Evolutionary conservation across 208 protist genomes (phyloP), one percentile per base, ranked within the genome.

Genomic region (Trypanosoma rangeli): DNA sequence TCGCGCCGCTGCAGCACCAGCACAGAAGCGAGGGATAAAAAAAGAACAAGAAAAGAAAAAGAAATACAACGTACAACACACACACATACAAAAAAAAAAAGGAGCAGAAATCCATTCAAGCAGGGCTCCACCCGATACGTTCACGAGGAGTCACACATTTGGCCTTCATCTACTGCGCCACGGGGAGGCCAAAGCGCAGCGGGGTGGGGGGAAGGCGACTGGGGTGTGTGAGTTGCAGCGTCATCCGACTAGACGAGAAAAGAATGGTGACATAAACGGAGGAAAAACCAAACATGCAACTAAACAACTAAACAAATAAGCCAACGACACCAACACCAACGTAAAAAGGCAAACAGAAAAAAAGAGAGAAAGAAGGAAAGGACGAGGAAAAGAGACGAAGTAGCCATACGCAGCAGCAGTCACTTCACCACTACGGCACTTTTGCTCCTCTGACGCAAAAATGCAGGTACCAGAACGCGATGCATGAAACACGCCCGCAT

Each of bases 401-500:
- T n/a, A 52, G 39, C 35, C n/a, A 48, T 10, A 46, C 58, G 20
- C 29, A 44, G 42, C 26, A 12, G 42, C 7, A 49, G n/a, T 33
- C 7, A 46, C 33, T 72, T 55, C n/a, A 15, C 28, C 12, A 15
- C 46, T 24, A 16, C n/a, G 42, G 8, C 50, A n/a, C 42, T 28
- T 46, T 46, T 48, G 10, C 48, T 20, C 49, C 22, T 61, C 28
- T 72, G 18, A 42, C 77, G 77, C 35, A 82, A 12, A 56, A 58
- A 63, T 3, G 2, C 35, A 48, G 77, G 77, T 29, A 78, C 61
- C 0, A 61, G 50, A 26, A 72, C 72, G 31, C 77, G 59, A 57
- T 67, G 22, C 72, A 78, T 78, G 10, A 82, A 55, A 53, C 77
- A 82, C 3, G 55, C 64, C 20, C 64, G 52, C 73, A 83, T 78